Conservation (phyloP, 306 rosid species). For the Geum urbanum region DNA sequence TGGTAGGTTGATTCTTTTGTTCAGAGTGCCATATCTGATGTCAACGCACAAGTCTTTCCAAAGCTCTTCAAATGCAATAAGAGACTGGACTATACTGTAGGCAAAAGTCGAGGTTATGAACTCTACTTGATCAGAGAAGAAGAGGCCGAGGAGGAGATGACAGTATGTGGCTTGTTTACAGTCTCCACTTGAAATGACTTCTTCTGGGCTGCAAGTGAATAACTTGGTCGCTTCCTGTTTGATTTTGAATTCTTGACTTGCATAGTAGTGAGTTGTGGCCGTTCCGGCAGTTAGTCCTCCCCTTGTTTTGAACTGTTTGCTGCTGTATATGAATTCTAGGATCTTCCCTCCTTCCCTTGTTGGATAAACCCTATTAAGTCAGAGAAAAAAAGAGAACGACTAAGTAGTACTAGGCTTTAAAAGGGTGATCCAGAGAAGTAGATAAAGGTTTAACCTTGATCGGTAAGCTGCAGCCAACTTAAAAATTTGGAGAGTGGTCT, state of each 20-base stretch:
- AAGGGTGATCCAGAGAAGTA: neutral
- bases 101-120: constrained; percentile 76
- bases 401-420: neutral
- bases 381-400: neutral
- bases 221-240: constrained; percentile 67
- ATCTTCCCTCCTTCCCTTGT: constrained; percentile 67
- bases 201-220: constrained; percentile 80
- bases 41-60: constrained; percentile 70
- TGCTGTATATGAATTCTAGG: constrained; percentile 84
- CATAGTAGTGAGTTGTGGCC: constrained; percentile 89
- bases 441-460: constrained; percentile 50
- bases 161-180: constrained; percentile 77
- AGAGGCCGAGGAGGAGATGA: constrained; percentile 86
- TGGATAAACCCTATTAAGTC: constrained; percentile 51
- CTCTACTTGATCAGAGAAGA: constrained; percentile 60
- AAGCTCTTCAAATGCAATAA: constrained; percentile 49
- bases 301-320: constrained; percentile 63
- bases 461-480: constrained; percentile 80
- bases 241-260: constrained; percentile 81
- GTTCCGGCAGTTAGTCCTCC: constrained; percentile 77
- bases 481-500: constrained; percentile 85
- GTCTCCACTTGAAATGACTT: constrained; percentile 77
- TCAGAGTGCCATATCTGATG: constrained; percentile 45
- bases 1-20: constrained; percentile 38
- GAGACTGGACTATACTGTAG: constrained; percentile 73